Percentiles rank a stretch among this genome's conserved stretches.
phyloP scores from a whole-genome alignment of 305 asterid species.

The Galium porrigens region DNA sequence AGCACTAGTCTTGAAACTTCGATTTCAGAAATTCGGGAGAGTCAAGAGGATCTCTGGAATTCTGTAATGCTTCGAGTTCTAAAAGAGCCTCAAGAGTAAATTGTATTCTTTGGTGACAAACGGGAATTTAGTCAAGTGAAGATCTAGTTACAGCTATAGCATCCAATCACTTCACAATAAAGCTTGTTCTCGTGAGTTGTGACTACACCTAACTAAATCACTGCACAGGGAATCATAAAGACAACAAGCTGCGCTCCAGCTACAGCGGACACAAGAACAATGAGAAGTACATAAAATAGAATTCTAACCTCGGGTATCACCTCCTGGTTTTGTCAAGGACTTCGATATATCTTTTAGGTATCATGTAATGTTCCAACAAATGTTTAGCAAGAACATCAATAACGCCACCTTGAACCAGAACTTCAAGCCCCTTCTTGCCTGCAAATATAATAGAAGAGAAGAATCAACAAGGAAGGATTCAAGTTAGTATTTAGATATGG shows the following conservation, averaged over 20 bases:
- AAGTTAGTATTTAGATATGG: neutral
- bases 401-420: constrained; percentile 88
- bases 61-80: neutral
- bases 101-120: neutral
- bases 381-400: constrained; percentile 74
- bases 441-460: constrained; percentile 9
- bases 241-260: neutral
- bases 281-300: too few species aligned
- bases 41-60: neutral
- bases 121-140: neutral
- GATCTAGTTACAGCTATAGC: neutral
- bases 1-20: neutral
- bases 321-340: constrained; percentile 78
- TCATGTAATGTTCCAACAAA: constrained; percentile 67
- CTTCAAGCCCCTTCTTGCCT: constrained; percentile 91
- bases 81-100: neutral
- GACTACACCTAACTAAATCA: neutral
- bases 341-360: constrained; percentile 79
- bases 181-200: constrained; percentile 1
- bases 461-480: neutral
- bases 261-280: neutral
- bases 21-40: too few species aligned
- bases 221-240: neutral
- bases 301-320: constrained; percentile 32
- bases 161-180: neutral